phyloP scores from a whole-genome alignment of 495 filamentous ascomycete genomes.

The Diplogelasinospora grovesii region DNA sequence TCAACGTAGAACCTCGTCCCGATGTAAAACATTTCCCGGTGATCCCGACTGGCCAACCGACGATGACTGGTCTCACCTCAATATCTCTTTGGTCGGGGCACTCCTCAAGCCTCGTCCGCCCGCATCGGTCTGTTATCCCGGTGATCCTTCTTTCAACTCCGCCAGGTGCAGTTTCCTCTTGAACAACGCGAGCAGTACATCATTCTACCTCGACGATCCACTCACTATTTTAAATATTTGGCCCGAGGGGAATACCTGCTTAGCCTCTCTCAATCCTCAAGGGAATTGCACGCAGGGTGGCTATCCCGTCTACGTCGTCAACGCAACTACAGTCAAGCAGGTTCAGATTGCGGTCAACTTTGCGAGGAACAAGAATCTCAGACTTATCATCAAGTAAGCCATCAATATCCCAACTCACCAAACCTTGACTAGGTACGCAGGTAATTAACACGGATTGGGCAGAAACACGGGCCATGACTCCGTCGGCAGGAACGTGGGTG shows the following conservation, averaged over 20 bases:
- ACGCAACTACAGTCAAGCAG: conserved; percentile 46
- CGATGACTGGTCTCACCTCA: conserved; percentile 38
- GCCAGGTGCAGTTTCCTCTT: conserved; percentile 32
- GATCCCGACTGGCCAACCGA: conserved; percentile 41
- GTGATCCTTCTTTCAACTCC: conserved; percentile 34
- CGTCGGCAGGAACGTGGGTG: conserved; percentile 44
- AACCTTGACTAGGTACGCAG: neutral
- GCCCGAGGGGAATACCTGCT: conserved; percentile 34
- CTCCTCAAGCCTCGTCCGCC: conserved; percentile 47
- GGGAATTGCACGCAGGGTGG: conserved; percentile 48
- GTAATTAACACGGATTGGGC: conserved; percentile 1
- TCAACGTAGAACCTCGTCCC: too few species aligned
- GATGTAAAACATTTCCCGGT: conserved; percentile 46
- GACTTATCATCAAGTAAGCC: conserved; percentile 51
- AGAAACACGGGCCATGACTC: conserved; percentile 67
- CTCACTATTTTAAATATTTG: conserved; percentile 28
- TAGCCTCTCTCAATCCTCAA: conserved; percentile 12
- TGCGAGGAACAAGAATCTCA: conserved; percentile 49
- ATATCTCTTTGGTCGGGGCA: conserved; percentile 37
- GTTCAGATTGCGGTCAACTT: conserved; percentile 54
- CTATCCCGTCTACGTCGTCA: conserved; percentile 52
- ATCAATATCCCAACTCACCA: neutral
- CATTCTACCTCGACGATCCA: conserved; percentile 33
- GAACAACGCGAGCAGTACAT: conserved; percentile 17
- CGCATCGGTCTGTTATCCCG: conserved; percentile 46